Percentiles rank a stretch among this genome's conserved stretches.
Evolutionary conservation across 345 rosid species (phyloP).

Genomic region (Brassica nigra): DNA sequence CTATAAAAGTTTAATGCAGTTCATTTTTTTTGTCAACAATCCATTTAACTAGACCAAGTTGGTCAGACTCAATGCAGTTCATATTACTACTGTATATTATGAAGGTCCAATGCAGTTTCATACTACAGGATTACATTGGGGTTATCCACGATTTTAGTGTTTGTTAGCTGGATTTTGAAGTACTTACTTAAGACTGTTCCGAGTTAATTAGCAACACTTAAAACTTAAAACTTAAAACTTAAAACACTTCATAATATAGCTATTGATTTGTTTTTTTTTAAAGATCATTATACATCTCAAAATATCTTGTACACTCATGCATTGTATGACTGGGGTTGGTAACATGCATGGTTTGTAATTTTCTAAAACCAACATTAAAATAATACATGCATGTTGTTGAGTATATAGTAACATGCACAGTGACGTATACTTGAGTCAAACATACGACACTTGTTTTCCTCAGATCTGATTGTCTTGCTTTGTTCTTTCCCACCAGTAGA

Average conservation of each 20-base stretch:
- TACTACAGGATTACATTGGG: no score
- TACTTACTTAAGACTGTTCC: neutral
- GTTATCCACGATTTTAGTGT: neutral
- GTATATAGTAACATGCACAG: slow-evolving; percentile 7
- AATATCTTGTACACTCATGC: neutral
- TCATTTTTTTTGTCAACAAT: neutral
- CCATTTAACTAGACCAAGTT: no score
- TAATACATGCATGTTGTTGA: neutral
- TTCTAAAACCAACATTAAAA: neutral
- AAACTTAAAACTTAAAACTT: neutral
- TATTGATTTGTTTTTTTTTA: no score
- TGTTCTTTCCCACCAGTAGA: neutral
- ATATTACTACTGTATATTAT: neutral
- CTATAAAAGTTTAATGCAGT: neutral
- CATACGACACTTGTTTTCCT: slow-evolving; percentile 3
- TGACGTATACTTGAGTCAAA: slow-evolving; percentile 36
- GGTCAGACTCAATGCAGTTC: neutral
- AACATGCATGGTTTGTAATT: neutral
- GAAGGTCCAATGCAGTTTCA: neutral
- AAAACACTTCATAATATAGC: neutral
- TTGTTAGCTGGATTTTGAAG: slow-evolving; percentile 1
- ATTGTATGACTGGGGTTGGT: neutral
- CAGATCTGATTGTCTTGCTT: neutral
- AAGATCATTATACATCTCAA: neutral
- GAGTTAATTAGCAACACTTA: neutral